Conservation (phyloP, 2,329 filamentous ascomycete genomes). For the Xylaria sp. region DNA sequence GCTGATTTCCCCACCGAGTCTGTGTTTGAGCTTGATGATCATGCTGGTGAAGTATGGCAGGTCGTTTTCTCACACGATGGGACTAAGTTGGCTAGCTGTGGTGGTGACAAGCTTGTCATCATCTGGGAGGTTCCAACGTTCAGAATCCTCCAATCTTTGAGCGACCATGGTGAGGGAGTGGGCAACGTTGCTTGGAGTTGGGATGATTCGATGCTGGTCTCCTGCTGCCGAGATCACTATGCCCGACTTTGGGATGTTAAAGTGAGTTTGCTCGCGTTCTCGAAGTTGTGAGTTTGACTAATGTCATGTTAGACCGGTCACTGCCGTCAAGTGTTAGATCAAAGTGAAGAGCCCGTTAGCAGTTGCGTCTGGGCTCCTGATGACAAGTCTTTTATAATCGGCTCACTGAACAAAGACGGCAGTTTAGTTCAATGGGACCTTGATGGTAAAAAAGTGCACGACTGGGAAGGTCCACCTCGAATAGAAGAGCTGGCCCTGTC, state of each 20-base stretch:
- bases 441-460: slow-evolving; percentile 69
- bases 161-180: slow-evolving; percentile 76
- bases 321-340: slow-evolving; percentile 71
- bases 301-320: slow-evolving; percentile 65
- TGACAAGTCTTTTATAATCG: slow-evolving; percentile 80
- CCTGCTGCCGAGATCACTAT: slow-evolving; percentile 79
- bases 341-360: slow-evolving; percentile 86
- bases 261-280: slow-evolving; percentile 60
- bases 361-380: slow-evolving; percentile 90
- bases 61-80: slow-evolving; percentile 92
- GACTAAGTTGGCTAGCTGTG: slow-evolving; percentile 82
- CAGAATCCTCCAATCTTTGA: slow-evolving; percentile 69
- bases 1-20: slow-evolving; percentile 81
- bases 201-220: slow-evolving; percentile 86
- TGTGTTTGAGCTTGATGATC: slow-evolving; percentile 75
- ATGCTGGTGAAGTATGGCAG: slow-evolving; percentile 90
- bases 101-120: slow-evolving; percentile 77
- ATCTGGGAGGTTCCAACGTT: slow-evolving; percentile 85
- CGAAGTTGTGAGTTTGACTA: slow-evolving; percentile 27
- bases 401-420: slow-evolving; percentile 74
- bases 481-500: slow-evolving; percentile 89
- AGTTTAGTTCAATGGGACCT: slow-evolving; percentile 79
- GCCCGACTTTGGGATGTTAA: slow-evolving; percentile 80
- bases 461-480: slow-evolving; percentile 77
- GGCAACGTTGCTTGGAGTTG: slow-evolving; percentile 91